Conservation (phyloP, 2,329 filamentous ascomycete genomes). For the Aspergillus thermomutatus region DNA sequence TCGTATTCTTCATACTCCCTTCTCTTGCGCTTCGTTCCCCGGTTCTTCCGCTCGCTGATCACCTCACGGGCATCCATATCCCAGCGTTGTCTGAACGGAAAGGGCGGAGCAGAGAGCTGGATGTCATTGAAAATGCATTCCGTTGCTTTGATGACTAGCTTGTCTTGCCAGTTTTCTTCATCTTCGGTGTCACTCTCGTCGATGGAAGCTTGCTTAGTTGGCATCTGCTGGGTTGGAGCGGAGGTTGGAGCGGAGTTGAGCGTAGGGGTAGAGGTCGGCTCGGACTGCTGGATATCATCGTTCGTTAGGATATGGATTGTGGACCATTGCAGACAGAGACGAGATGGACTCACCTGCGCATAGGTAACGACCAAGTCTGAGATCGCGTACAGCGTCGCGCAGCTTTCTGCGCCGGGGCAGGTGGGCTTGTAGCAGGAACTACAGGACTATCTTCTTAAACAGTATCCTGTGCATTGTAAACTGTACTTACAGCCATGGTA, state of each 20-base stretch:
- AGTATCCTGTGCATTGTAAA: background rate
- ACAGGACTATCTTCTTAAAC: background rate
- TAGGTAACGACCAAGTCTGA: background rate
- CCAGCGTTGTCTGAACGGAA: background rate
- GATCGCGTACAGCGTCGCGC: background rate
- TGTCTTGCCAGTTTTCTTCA: background rate
- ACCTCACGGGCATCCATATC: background rate
- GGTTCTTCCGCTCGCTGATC: background rate
- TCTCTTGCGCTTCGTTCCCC: background rate
- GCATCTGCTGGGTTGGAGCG: background rate
- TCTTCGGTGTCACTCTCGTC: background rate
- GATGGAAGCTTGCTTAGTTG: background rate
- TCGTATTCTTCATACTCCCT: background rate
- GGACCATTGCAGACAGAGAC: no score
- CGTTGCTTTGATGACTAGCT: background rate
- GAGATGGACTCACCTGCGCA: background rate
- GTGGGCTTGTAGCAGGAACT: background rate
- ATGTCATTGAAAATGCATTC: background rate
- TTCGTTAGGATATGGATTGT: background rate
- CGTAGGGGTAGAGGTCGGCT: background rate
- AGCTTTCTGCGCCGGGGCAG: background rate
- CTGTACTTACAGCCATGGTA: background rate
- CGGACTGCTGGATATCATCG: background rate
- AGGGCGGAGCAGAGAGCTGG: background rate
- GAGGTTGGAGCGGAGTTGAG: background rate